Evolutionary conservation across 2,329 filamentous ascomycete species (phyloP).

Genomic region (Phoma sp.): DNA sequence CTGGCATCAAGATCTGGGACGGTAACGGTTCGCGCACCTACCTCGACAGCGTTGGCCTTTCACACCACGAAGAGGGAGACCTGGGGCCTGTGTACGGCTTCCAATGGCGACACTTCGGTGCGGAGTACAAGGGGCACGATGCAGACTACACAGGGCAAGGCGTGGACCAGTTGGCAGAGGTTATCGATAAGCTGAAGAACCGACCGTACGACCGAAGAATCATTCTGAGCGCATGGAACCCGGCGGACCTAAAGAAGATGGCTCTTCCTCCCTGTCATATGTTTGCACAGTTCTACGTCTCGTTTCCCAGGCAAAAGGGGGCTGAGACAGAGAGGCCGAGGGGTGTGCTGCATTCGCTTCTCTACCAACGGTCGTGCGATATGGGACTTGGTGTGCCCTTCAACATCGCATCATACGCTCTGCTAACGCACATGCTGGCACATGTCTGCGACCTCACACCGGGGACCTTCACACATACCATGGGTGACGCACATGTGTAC

Average conservation of each 20-base stretch:
- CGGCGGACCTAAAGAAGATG: conserved; percentile 83
- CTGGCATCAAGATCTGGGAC: conserved; percentile 97
- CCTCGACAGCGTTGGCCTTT: conserved; percentile 83
- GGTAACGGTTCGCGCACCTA: conserved; percentile 92
- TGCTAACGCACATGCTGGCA: conserved; percentile 94
- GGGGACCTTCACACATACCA: conserved; percentile 88
- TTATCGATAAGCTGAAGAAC: conserved; percentile 83
- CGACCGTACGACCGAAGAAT: conserved; percentile 90
- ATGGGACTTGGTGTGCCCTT: conserved; percentile 98
- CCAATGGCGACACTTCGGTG: conserved; percentile 98
- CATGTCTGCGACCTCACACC: conserved; percentile 84
- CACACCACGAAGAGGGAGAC: conserved; percentile 83
- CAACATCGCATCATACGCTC: conserved; percentile 94
- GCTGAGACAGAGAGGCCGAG: conserved; percentile 50
- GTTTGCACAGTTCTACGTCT: conserved; percentile 96
- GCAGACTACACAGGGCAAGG: conserved; percentile 87
- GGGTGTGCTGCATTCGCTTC: conserved; percentile 81
- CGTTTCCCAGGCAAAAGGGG: conserved; percentile 61
- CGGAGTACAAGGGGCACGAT: conserved; percentile 71
- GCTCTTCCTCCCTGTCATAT: conserved; percentile 94
- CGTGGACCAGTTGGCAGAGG: conserved; percentile 89
- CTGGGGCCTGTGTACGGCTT: conserved; percentile 97
- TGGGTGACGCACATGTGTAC: conserved; percentile 99
- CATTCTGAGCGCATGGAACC: conserved; percentile 94
- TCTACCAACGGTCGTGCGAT: conserved; percentile 95